A percentile compares a stretch with the other conserved stretches of the same genome.
These are phyloP conservation scores for Suillus subaureus DNA, from an alignment of 768 basidiomycete species.

Conservation along the genomic window DNA sequence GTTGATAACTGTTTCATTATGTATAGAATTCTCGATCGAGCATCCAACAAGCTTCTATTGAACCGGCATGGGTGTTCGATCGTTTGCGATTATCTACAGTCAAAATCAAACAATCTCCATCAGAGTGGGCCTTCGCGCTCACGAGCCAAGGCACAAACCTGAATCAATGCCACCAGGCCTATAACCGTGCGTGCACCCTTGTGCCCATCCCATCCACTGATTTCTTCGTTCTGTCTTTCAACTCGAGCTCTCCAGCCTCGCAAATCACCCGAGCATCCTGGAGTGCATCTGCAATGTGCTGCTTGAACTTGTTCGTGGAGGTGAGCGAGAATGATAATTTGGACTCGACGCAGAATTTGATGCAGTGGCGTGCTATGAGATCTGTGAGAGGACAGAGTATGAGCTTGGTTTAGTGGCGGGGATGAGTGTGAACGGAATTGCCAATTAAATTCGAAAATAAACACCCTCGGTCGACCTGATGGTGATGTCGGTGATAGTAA, in stretches of 20 bases:
- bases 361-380: conserved; percentile 70
- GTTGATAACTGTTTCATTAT: not conserved
- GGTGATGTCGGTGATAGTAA: not conserved
- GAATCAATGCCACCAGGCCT: not conserved
- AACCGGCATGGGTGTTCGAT: not conserved
- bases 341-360: conserved; percentile 95
- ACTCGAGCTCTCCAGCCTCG: not conserved
- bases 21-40: not conserved
- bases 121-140: not conserved
- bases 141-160: not conserved
- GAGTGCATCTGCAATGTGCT: conserved; percentile 61
- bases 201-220: no score
- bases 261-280: conserved; percentile 69
- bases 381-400: conserved; percentile 50
- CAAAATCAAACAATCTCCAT: not conserved
- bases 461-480: not conserved
- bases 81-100: not conserved
- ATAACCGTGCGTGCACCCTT: not conserved
- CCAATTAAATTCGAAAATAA: conserved; percentile 17
- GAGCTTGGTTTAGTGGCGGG: not conserved
- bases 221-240: not conserved
- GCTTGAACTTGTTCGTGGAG: conserved; percentile 70
- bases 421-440: not conserved
- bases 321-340: conserved; percentile 73
- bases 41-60: not conserved